Evolutionary conservation across 306 rosid species (phyloP).

Genomic region (Cicer yamashitae): DNA sequence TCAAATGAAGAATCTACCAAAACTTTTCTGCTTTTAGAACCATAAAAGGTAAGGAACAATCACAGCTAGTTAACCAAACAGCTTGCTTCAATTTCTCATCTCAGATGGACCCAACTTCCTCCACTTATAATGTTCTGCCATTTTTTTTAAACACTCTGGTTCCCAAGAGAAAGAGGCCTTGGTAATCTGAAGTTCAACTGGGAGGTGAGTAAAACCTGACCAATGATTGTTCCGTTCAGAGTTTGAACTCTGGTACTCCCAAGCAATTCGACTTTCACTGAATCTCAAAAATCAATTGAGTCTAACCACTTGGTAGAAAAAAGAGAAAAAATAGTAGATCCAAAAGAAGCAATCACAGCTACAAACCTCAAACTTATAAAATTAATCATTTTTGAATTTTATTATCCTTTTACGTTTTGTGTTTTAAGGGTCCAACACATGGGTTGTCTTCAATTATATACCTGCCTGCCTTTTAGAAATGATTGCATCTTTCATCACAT

Average conservation of each 20-base stretch:
- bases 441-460: slow-evolving; percentile 49
- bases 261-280: too few species aligned
- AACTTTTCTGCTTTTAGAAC: slow-evolving; percentile 40
- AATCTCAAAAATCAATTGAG: too few species aligned
- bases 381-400: slow-evolving; percentile 14
- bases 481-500: slow-evolving; percentile 33
- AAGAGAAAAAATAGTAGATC: slow-evolving; percentile 21
- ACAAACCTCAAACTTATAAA: slow-evolving; percentile 15
- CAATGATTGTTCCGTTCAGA: too few species aligned
- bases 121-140: slow-evolving; percentile 40
- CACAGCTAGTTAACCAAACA: slow-evolving; percentile 40
- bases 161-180: too few species aligned
- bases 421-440: slow-evolving; percentile 41
- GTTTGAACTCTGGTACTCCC: too few species aligned
- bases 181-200: too few species aligned
- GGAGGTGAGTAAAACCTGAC: too few species aligned
- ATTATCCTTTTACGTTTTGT: slow-evolving; percentile 17
- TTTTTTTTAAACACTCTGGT: background rate
- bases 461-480: slow-evolving; percentile 37
- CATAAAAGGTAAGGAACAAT: slow-evolving; percentile 31
- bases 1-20: slow-evolving; percentile 42
- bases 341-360: slow-evolving; percentile 42
- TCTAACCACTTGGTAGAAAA: too few species aligned
- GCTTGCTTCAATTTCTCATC: slow-evolving; percentile 44
- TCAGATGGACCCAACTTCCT: slow-evolving; percentile 49